Evolutionary conservation across 306 rosid species (phyloP).

Genomic region (Pyrus betulifolia): DNA sequence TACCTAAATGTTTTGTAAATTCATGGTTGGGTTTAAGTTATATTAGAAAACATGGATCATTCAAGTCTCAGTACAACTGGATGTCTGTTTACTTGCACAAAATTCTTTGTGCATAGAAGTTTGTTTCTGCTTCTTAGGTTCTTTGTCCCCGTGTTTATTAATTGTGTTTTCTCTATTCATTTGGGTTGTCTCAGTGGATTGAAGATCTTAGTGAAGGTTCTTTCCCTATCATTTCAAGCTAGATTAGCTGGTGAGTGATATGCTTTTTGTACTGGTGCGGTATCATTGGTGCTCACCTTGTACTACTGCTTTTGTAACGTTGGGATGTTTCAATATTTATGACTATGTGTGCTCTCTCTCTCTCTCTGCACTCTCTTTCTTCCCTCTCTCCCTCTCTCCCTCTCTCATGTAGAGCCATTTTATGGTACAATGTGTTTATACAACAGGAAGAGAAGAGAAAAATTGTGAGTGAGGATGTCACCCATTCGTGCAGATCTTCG

Average conservation of each 20-base stretch:
- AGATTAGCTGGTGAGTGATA: constrained; percentile 66
- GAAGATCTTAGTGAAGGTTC: constrained; percentile 81
- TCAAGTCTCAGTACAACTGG: no score
- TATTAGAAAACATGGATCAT: no score
- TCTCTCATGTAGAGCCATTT: constrained; percentile 70
- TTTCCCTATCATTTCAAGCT: constrained; percentile 72
- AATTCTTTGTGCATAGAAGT: neutral
- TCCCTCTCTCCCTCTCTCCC: constrained; percentile 5
- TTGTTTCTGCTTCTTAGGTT: constrained; percentile 4
- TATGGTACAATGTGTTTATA: constrained; percentile 92
- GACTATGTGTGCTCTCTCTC: constrained; percentile 14
- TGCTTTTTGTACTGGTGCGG: constrained; percentile 17
- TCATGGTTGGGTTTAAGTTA: no score
- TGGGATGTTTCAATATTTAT: constrained; percentile 10
- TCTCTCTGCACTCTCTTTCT: constrained; percentile 2
- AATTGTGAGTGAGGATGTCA: constrained; percentile 41
- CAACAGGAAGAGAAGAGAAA: constrained; percentile 92
- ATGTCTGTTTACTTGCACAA: no score
- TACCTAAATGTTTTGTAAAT: no score
- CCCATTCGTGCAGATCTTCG: no score
- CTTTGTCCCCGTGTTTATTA: neutral
- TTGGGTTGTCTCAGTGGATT: constrained; percentile 57
- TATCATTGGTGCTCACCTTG: neutral
- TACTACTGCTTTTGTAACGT: no score
- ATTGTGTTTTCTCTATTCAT: constrained; percentile 16